A percentile compares a stretch with the other conserved stretches of the same genome.
Conservation (phyloP, 257 asterid genomes). For the Verbascum thapsus region DNA sequence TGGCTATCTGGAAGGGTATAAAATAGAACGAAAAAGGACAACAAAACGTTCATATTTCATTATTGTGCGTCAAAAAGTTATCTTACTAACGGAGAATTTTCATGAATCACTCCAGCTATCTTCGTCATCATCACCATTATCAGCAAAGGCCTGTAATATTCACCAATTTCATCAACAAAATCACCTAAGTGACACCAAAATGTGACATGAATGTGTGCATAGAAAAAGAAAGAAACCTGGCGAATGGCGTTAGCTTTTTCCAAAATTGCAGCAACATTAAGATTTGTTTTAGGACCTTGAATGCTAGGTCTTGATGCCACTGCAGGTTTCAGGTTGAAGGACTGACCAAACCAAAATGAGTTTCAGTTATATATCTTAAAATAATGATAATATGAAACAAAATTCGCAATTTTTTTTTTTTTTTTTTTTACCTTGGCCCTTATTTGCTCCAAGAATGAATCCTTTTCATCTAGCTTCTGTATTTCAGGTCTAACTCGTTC, state of each 20-base stretch:
- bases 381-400: background rate
- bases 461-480: conserved; percentile 70
- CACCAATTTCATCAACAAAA: conserved; percentile 21
- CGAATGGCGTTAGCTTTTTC: conserved; percentile 92
- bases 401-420: conserved; percentile 16
- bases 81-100: conserved; percentile 24
- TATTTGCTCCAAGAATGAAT: conserved; percentile 80
- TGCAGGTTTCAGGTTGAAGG: conserved; percentile 87
- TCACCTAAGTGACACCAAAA: conserved; percentile 5
- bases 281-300: conserved; percentile 75
- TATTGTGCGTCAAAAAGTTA: too few relatives aligned
- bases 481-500: conserved; percentile 52
- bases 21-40: too few relatives aligned
- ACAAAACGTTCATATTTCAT: too few relatives aligned
- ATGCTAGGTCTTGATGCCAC: conserved; percentile 60
- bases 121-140: conserved; percentile 85
- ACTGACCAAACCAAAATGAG: conserved; percentile 44
- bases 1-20: conserved; percentile 2
- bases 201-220: background rate
- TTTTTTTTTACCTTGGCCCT: conserved; percentile 64
- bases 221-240: conserved; percentile 52
- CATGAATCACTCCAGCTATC: conserved; percentile 86
- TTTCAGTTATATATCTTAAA: conserved; percentile 39
- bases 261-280: conserved; percentile 79
- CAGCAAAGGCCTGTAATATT: conserved; percentile 72